Base-by-base conservation (phyloP, 2,329 filamentous ascomycete species). In the Aspergillus luchuensis region DNA sequence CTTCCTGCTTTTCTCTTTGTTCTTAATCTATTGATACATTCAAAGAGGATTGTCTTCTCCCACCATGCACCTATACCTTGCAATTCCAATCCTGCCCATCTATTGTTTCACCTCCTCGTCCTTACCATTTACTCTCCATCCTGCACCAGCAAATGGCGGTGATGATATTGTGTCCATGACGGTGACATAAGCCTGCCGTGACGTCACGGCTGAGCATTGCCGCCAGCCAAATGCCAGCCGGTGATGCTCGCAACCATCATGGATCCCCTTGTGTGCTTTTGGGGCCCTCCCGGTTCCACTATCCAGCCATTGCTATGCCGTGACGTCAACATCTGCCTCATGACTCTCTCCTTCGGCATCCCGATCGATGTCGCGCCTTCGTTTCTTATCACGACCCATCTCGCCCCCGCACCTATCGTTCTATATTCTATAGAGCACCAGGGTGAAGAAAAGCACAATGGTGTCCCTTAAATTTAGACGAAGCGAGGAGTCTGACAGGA, bases 161-260 rank as follows among this genome's bases (percentile, higher is more conserved):
- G 19, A 25, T 10, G 5, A 36, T 36, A 25, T 8, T 28, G 25
- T 17, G 28, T 56, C 53, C 23, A 30, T 45, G 53, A 56, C 17
- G 43, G 41, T 39, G 30, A 45, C 39, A 43, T 47, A 41, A 45
- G 43, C 53, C 39, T 10, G 17, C 39, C 53, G 45, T 56, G 53
- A 56, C 53, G 53, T 56, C 53, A 56, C 39, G 15, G 45, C 13
- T 49, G 45, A 17, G 39, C 39, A 56, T 56, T 45, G 23, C 53
- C n/a, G 25, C 53, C 43, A 45, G 53, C 47, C 47, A 50, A 13
- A 36, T 36, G 10, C 15, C 17, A 41, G 23, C 52, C 33, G 11
- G 30, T 39, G 51, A 53, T 55, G 39, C 25, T 19, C 38, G n/a
- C 38, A 38, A 45, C 25, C 25, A 43, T 55, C 52, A 45, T 28